Base-by-base conservation (phyloP, 1,284 basidiomycete species). In the Moesziomyces sp. region DNA sequence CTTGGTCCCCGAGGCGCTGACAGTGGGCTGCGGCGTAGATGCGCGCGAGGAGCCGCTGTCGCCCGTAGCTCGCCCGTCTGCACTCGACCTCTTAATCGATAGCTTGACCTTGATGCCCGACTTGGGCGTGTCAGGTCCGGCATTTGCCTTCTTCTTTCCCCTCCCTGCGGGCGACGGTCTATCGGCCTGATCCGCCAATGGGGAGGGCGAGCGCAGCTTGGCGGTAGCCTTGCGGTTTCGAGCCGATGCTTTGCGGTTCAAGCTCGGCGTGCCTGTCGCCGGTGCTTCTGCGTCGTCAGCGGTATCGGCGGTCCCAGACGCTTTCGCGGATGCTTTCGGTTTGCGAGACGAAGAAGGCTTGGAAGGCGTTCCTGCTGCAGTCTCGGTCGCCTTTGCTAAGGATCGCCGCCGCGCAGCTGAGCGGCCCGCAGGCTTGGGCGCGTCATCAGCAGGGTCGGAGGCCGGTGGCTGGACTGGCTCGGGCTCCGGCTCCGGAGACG, bases 1-100 rank as follows among this genome's bases (percentile, higher is more conserved):
- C 26, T 69, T 69, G 1, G 35, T 59, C 13, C 42, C 51, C n/a
- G 46, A 7, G 7, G 51, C 26, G 5, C 23, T 9, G 5, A 35
- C 33, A 19, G 43, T 38, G 33, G 45, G 56, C n/a, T 64, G 60
- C 6, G 60, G 61, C 4, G 67, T 57, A 0, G 46, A 26, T 4
- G 46, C 59, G 19, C 65, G 51, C 52, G 59, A 68, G 2, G 47
- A 53, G 5, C 48, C 65, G 30, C 59, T 62, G 21, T 58, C 66
- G 18, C 30, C 38, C n/a, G 43, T 26, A 16, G 33, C 11, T 5
- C 30, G n/a, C 21, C 30, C 46, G 43, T 59, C 52, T 45, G 30
- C 16, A 35, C 38, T 54, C 28, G 46, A 8, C 28, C 61, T 67
- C 35, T 46, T 58, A 11, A 38, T 14, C 10, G 35, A 38, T 14